These are phyloP conservation scores for Auricularia heimuer DNA, from an alignment of 768 basidiomycete species.

Conservation along the genomic window DNA sequence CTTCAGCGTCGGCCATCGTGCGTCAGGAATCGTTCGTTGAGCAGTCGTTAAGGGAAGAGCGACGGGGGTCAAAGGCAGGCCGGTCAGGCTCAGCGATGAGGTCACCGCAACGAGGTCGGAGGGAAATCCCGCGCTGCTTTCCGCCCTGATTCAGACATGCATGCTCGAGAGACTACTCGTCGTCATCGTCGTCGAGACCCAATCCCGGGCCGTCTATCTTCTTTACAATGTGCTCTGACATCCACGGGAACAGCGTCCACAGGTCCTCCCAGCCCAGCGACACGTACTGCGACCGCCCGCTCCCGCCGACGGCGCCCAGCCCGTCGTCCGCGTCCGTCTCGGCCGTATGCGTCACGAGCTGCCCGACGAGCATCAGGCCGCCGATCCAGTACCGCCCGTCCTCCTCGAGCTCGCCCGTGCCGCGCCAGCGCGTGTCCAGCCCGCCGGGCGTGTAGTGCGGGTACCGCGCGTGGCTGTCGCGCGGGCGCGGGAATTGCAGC, in stretches of 20 bases:
- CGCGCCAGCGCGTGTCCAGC: conserved; percentile 54
- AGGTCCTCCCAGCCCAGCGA: conserved; percentile 66
- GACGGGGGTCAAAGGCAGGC: no score
- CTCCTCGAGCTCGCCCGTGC: conserved; percentile 34
- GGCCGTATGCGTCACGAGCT: conserved; percentile 23
- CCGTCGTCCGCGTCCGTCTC: conserved; percentile 35
- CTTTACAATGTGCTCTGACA: conserved; percentile 53
- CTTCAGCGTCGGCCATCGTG: conserved; percentile 18
- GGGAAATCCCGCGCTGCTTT: no score
- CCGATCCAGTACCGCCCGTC: conserved; percentile 67
- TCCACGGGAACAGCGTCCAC: conserved; percentile 68
- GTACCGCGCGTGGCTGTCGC: conserved; percentile 46
- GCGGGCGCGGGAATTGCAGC: conserved; percentile 49
- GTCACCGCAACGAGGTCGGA: no score
- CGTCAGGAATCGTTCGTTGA: not conserved
- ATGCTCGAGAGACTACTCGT: not conserved
- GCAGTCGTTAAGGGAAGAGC: no score
- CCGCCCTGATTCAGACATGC: no score
- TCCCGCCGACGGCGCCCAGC: conserved; percentile 36
- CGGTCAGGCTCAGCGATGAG: no score
- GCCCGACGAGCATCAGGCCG: conserved; percentile 38
- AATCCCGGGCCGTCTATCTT: conserved; percentile 65
- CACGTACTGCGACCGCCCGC: conserved; percentile 49
- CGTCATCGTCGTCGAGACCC: conserved; percentile 24
- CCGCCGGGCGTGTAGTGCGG: conserved; percentile 68